These are phyloP conservation scores for Brassica nigra DNA, from an alignment of 345 rosid species.

Conservation along the genomic window DNA sequence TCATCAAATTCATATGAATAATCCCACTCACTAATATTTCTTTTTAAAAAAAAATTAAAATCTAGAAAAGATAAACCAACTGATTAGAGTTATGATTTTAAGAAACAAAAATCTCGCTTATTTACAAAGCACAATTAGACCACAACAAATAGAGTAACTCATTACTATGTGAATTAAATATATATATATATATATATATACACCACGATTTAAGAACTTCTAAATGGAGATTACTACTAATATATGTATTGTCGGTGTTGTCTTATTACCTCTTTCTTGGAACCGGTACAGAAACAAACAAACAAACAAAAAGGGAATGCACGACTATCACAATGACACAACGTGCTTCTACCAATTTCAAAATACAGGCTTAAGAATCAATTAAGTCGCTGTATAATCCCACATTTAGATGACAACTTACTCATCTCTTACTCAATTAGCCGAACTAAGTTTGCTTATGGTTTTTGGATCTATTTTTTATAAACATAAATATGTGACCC, in stretches of 20 bases:
- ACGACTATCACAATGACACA: conserved; percentile 11
- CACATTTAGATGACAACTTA: conserved; percentile 68
- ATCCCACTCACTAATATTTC: no score
- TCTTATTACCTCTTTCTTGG: not conserved
- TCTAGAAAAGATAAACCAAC: no score
- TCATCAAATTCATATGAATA: no score
- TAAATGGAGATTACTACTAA: not conserved
- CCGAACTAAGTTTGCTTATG: not conserved
- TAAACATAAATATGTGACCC: not conserved
- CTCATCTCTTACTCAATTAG: conserved; percentile 13
- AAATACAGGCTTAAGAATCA: no score
- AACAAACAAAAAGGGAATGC: not conserved
- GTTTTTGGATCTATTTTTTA: not conserved
- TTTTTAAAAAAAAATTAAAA: no score
- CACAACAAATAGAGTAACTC: not conserved
- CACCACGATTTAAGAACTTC: not conserved
- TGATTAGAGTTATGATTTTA: no score
- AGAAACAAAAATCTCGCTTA: no score
- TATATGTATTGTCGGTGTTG: conserved; percentile 14
- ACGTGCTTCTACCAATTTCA: not conserved
- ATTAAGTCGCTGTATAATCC: conserved; percentile 34
- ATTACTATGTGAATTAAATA: not conserved
- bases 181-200: no score
- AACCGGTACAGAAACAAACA: not conserved
- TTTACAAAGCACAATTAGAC: no score